Percentiles rank a stretch among this genome's conserved stretches.
These are phyloP conservation scores for Phyllosticta capitalensis DNA, from an alignment of 2,329 filamentous ascomycete species.

Conservation along the genomic window DNA sequence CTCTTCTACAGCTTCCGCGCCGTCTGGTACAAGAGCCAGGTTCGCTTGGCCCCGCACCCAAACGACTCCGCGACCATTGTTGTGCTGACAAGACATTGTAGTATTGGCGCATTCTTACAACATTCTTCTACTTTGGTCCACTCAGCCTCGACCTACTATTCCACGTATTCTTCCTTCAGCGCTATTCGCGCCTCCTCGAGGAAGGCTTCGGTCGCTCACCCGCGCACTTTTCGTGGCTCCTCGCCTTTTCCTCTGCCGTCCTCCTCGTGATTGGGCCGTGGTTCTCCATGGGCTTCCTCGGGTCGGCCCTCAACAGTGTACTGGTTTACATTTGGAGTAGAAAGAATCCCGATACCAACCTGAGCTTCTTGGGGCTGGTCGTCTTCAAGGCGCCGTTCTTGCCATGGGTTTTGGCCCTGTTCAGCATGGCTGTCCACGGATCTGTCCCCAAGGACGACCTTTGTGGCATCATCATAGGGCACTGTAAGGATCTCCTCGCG, in stretches of 20 bases:
- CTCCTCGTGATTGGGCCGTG: conserved; percentile 76
- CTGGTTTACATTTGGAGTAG: conserved; percentile 97
- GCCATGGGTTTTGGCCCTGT: conserved; percentile 90
- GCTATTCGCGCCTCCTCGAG: conserved; percentile 90
- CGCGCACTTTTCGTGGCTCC: conserved; percentile 89
- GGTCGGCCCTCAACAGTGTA: conserved; percentile 84
- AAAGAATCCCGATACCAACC: conserved; percentile 80
- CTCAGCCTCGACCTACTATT: conserved; percentile 90
- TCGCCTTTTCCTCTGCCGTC: conserved; percentile 72
- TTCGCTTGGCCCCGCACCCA: conserved; percentile 33
- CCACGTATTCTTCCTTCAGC: conserved; percentile 96
- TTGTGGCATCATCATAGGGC: conserved; percentile 86
- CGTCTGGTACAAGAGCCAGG: conserved; percentile 87
- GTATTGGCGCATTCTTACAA: conserved; percentile 96
- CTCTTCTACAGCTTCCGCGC: conserved; percentile 93
- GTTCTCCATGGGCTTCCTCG: conserved; percentile 85
- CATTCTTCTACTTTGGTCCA: conserved; percentile 95
- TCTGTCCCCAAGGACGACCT: conserved; percentile 91
- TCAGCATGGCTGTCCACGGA: conserved; percentile 85
- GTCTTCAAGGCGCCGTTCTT: conserved; percentile 92
- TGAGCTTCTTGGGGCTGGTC: conserved; percentile 77
- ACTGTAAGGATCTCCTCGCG: conserved; percentile 39
- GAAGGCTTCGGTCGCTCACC: conserved; percentile 87
- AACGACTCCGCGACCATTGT: neutral
- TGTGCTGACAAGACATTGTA: conserved; percentile 28